These are phyloP conservation scores for Abrus precatorius DNA, from an alignment of 306 rosid genomes.

Conservation along the genomic window DNA sequence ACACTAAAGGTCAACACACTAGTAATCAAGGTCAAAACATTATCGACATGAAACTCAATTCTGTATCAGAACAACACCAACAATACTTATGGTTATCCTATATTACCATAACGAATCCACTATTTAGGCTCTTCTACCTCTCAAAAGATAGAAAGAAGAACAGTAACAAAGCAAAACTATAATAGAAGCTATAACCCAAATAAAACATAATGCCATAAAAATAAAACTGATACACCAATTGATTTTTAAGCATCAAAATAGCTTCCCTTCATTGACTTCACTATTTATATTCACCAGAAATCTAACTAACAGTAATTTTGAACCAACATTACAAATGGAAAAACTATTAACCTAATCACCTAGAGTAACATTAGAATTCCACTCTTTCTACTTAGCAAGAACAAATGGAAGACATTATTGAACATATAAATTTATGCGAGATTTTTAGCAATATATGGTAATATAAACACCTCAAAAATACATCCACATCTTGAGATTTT, in stretches of 20 bases:
- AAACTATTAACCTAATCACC: slow-evolving; percentile 33
- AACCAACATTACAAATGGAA: neutral
- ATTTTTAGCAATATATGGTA: no score
- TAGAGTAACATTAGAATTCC: slow-evolving; percentile 32
- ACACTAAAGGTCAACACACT: no score
- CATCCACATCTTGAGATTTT: no score
- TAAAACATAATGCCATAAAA: neutral
- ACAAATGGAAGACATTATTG: no score
- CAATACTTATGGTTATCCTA: neutral
- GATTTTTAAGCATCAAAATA: slow-evolving; percentile 39
- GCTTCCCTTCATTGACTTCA: slow-evolving; percentile 24
- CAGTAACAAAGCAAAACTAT: neutral
- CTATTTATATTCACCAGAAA: slow-evolving; percentile 46
- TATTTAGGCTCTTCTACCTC: slow-evolving; percentile 30
- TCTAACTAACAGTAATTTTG: slow-evolving; percentile 13
- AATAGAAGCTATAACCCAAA: slow-evolving; percentile 14
- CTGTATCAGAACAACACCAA: no score
- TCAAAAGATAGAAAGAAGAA: slow-evolving; percentile 34
- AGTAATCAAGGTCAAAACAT: no score
- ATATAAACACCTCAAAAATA: no score
- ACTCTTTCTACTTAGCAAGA: neutral
- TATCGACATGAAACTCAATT: no score
- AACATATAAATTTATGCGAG: no score
- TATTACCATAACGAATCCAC: neutral
- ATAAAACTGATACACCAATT: neutral